Evolutionary conservation across 148 eudicot genomes (phyloP).

Genomic region (Camellia lanceoleosa): DNA sequence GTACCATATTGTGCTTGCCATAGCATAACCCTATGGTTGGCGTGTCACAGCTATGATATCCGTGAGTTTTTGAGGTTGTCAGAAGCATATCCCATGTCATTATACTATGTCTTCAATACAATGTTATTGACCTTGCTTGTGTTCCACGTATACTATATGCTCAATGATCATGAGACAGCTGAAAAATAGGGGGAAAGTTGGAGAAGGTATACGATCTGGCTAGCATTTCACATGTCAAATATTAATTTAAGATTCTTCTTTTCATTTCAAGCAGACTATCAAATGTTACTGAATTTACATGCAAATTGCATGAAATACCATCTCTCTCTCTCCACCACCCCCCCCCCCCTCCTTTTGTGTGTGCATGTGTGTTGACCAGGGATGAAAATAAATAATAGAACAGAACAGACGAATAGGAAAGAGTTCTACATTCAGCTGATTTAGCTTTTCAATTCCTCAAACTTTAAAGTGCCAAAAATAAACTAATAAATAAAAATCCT

Average conservation of each 20-base stretch:
- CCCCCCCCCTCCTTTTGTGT: neutral
- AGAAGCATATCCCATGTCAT: slow-evolving; percentile 33
- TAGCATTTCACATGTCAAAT: slow-evolving; percentile 9
- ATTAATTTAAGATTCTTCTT: neutral
- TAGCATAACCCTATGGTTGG: slow-evolving; percentile 12
- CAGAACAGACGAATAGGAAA: neutral
- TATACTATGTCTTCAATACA: slow-evolving; percentile 81
- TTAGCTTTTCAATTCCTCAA: too few relatives aligned
- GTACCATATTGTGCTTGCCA: neutral
- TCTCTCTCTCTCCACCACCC: neutral
- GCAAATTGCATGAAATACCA: neutral
- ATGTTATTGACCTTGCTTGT: slow-evolving; percentile 78
- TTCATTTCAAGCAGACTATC: slow-evolving; percentile 5
- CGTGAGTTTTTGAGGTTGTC: slow-evolving; percentile 50
- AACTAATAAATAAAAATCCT: too few relatives aligned
- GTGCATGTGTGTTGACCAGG: neutral
- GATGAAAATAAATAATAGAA: neutral
- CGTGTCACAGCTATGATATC: slow-evolving; percentile 52
- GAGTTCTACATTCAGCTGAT: too few relatives aligned
- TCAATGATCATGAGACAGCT: slow-evolving; percentile 80
- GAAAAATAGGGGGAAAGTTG: slow-evolving; percentile 86
- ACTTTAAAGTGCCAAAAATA: too few relatives aligned
- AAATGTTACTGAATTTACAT: neutral
- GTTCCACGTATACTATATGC: slow-evolving; percentile 91
- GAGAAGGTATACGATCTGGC: slow-evolving; percentile 98